These are phyloP conservation scores for Leonotis leonurus DNA, from an alignment of 257 asterid genomes.

Conservation along the genomic window DNA sequence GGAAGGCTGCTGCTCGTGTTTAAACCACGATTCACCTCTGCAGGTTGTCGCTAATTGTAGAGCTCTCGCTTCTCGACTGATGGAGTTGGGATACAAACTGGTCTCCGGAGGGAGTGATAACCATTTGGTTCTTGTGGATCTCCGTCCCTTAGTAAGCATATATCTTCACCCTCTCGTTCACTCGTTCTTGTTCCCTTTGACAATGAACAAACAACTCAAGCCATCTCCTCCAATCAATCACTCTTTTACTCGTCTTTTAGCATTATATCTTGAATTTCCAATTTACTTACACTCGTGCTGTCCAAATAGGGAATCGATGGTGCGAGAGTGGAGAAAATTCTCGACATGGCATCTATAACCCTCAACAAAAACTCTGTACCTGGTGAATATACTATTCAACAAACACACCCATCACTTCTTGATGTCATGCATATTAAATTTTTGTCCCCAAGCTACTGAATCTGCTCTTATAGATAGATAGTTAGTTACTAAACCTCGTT, in stretches of 20 bases:
- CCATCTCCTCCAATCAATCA: neutral
- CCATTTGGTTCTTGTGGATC: conserved; percentile 96
- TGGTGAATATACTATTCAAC: conserved; percentile 61
- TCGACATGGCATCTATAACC: conserved; percentile 91
- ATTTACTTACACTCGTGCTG: neutral
- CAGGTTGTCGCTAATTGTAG: conserved; percentile 84
- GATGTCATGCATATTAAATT: neutral
- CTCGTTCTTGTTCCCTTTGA: neutral
- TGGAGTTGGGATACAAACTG: conserved; percentile 74
- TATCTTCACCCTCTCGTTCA: neutral
- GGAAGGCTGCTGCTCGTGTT: conserved; percentile 12
- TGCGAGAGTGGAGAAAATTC: conserved; percentile 90
- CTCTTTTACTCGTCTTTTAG: neutral
- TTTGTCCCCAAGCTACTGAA: neutral
- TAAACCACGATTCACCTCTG: neutral
- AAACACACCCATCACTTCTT: neutral
- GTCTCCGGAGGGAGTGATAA: conserved; percentile 98
- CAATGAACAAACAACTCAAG: neutral
- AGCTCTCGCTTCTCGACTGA: conserved; percentile 72
- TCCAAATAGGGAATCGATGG: conserved; percentile 73
- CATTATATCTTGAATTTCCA: neutral
- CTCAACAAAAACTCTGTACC: conserved; percentile 95
- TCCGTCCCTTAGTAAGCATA: conserved; percentile 70
- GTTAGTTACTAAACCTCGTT: neutral
- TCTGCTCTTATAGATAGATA: neutral